phyloP scores from a whole-genome alignment of 352 stramenopile species.

The Bremia lactucae region DNA sequence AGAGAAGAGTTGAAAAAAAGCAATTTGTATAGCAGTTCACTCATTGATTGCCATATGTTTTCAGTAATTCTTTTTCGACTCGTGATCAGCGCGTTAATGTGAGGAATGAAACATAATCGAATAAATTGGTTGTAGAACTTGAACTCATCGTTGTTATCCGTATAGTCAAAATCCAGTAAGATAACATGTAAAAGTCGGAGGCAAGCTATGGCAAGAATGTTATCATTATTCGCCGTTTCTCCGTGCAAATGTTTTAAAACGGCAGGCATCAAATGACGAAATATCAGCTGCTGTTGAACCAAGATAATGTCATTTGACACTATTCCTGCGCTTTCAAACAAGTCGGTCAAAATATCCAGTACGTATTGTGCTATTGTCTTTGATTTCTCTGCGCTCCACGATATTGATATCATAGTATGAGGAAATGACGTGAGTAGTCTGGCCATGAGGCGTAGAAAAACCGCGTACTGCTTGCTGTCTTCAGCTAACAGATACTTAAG shows the following conservation, averaged over 20 bases:
- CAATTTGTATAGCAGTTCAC: conserved; percentile 39
- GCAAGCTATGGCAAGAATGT: conserved; percentile 29
- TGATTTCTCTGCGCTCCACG: conserved; percentile 3
- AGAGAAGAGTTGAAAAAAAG: conserved; percentile 26
- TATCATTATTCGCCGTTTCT: neutral
- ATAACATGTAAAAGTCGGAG: conserved; percentile 40
- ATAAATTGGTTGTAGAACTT: conserved; percentile 29
- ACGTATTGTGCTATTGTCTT: conserved; percentile 28
- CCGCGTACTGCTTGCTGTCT: conserved; percentile 48
- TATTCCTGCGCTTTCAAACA: conserved; percentile 32
- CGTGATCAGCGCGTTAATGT: conserved; percentile 19
- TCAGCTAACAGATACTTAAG: conserved; percentile 48
- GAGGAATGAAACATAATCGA: conserved; percentile 33
- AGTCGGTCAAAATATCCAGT: conserved; percentile 27
- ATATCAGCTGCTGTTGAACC: conserved; percentile 34
- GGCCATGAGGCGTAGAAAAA: conserved; percentile 57
- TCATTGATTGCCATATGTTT: conserved; percentile 35
- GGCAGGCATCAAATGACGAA: conserved; percentile 39
- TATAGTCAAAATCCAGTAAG: conserved; percentile 38
- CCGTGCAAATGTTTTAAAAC: conserved; percentile 22
- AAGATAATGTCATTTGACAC: conserved; percentile 32
- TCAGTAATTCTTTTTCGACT: conserved; percentile 14
- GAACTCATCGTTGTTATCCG: conserved; percentile 8
- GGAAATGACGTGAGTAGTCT: conserved; percentile 50
- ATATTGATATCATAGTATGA: conserved; percentile 20